Evolutionary conservation across 2,329 filamentous ascomycete genomes (phyloP).

Genomic region (Salinomyces thailandicus): DNA sequence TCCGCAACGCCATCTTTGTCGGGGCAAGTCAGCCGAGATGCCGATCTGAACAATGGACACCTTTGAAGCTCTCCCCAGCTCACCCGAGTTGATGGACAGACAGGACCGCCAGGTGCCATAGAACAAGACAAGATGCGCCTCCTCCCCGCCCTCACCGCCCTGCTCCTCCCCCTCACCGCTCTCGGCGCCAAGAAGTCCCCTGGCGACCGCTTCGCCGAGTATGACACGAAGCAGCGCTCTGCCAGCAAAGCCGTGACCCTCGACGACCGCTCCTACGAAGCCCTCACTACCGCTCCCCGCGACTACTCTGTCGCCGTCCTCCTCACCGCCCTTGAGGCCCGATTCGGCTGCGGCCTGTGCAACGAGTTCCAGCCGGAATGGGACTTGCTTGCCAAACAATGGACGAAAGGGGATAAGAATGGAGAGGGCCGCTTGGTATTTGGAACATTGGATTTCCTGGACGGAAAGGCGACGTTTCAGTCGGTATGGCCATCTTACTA

Average conservation of each 20-base stretch:
- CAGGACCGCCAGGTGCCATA: not conserved
- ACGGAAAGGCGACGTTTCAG: constrained; percentile 77
- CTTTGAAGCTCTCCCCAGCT: constrained; percentile 1
- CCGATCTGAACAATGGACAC: constrained; percentile 1
- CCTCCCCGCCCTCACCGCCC: constrained; percentile 51
- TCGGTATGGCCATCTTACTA: constrained; percentile 47
- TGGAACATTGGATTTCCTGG: constrained; percentile 74
- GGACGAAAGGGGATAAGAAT: constrained; percentile 72
- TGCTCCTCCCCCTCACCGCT: constrained; percentile 47
- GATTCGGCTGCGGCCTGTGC: constrained; percentile 79
- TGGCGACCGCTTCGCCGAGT: constrained; percentile 58
- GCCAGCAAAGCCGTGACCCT: constrained; percentile 60
- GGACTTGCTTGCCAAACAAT: constrained; percentile 75
- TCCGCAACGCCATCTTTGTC: not conserved
- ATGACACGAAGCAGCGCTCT: constrained; percentile 55
- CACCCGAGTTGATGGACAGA: not conserved
- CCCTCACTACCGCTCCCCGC: constrained; percentile 64
- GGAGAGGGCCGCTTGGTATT: constrained; percentile 65
- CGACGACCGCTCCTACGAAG: constrained; percentile 62
- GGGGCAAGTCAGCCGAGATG: not conserved
- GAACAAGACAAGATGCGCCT: constrained; percentile 53
- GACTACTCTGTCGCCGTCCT: constrained; percentile 78
- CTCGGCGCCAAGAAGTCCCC: constrained; percentile 49
- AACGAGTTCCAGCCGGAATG: constrained; percentile 90
- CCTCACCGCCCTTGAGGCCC: constrained; percentile 72